These are phyloP conservation scores for Aphanomyces euteiches DNA, from an alignment of 352 stramenopile species.

Conservation along the genomic window DNA sequence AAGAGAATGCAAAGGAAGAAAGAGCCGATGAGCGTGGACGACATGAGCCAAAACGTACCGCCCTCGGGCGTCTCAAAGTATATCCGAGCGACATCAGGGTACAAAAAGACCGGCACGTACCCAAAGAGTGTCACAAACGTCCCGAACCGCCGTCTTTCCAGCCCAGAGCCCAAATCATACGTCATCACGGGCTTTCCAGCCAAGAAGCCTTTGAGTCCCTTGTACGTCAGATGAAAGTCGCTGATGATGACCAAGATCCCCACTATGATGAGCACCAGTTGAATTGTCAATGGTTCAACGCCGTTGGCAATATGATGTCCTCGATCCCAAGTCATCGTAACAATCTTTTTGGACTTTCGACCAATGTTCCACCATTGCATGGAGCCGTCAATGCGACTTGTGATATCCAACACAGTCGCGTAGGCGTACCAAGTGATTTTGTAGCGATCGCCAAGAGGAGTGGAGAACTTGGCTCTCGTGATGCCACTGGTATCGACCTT, in stretches of 20 bases:
- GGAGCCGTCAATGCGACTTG: not conserved
- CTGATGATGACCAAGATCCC: no score
- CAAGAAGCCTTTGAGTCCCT: no score
- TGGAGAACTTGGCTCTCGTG: slow-evolving; percentile 9
- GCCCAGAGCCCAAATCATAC: no score
- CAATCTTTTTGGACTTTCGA: not conserved
- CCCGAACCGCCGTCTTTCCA: no score
- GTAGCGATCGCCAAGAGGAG: not conserved
- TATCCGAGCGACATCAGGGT: not conserved
- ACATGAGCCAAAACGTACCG: not conserved
- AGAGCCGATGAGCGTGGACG: not conserved
- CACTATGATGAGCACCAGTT: no score
- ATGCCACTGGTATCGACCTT: not conserved
- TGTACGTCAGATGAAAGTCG: no score
- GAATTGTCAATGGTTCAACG: not conserved
- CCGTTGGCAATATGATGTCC: slow-evolving; percentile 20
- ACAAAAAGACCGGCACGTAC: not conserved
- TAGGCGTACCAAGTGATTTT: not conserved
- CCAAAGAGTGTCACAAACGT: not conserved
- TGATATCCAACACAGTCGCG: not conserved
- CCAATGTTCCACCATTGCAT: not conserved
- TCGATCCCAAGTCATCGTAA: not conserved
- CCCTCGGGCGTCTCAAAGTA: not conserved
- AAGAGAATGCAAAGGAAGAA: not conserved
- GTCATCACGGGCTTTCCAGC: no score